These are phyloP conservation scores for Wallacemonas sp. DNA, from an alignment of 208 protist genomes.

Conservation along the genomic window DNA sequence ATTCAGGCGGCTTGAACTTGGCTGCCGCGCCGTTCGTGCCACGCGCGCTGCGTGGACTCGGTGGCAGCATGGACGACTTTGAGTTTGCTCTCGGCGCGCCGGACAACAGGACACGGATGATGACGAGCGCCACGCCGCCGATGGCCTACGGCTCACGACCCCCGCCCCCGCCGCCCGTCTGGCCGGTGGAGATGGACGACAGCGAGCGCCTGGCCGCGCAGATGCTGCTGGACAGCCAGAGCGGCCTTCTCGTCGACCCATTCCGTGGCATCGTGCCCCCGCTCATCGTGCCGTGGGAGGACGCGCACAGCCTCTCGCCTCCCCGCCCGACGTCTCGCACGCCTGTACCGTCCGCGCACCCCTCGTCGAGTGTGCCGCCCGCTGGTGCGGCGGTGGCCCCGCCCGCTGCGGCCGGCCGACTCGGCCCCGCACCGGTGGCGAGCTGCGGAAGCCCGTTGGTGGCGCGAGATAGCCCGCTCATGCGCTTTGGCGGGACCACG, in stretches of 20 bases:
- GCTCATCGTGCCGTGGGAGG: slow-evolving; percentile 4
- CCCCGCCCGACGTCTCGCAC: neutral
- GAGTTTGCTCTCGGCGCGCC: neutral
- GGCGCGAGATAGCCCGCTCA: too few species aligned
- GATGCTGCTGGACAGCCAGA: slow-evolving; percentile 17
- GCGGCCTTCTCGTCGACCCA: neutral
- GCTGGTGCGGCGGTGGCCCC: too few species aligned
- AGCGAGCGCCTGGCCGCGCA: slow-evolving; percentile 10
- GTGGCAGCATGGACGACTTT: slow-evolving; percentile 1
- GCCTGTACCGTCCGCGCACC: neutral
- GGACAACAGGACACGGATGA: neutral
- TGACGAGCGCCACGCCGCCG: neutral
- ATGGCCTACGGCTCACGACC: neutral
- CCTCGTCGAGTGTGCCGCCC: too few species aligned
- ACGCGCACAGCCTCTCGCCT: neutral
- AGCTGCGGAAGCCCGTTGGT: too few species aligned
- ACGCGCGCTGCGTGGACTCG: slow-evolving; percentile 10
- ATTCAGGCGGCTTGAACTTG: slow-evolving; percentile 1
- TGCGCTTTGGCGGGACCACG: too few species aligned
- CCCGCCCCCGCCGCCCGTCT: neutral
- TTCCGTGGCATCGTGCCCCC: neutral
- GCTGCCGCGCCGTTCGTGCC: slow-evolving; percentile 12
- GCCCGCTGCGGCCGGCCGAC: too few species aligned
- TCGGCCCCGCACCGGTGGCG: too few species aligned
- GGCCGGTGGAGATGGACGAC: neutral